These are phyloP conservation scores for Phaffomyces thermotolerans DNA, from an alignment of 805 yeast species.

Conservation along the genomic window DNA sequence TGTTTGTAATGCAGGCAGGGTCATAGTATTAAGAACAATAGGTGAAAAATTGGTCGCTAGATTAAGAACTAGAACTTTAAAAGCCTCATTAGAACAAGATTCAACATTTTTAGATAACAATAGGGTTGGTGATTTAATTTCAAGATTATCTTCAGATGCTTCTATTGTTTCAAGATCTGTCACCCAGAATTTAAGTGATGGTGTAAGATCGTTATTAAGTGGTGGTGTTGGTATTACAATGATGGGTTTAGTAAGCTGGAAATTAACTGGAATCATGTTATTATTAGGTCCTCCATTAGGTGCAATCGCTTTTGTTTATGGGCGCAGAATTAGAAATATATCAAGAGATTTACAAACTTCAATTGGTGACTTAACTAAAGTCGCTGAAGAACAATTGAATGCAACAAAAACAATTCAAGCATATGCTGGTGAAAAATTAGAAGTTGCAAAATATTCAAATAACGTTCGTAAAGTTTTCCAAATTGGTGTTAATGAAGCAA, in stretches of 20 bases:
- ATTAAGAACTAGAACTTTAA: slow-evolving; percentile 67
- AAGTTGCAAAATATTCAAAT: slow-evolving; percentile 64
- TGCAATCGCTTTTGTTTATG: slow-evolving; percentile 73
- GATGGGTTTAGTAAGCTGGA: slow-evolving; percentile 85
- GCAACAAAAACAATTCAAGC: slow-evolving; percentile 85
- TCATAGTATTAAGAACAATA: slow-evolving; percentile 63
- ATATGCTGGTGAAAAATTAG: slow-evolving; percentile 77
- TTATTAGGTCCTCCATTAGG: slow-evolving; percentile 79
- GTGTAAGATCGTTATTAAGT: slow-evolving; percentile 74
- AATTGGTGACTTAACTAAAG: slow-evolving; percentile 80
- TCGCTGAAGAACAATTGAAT: slow-evolving; percentile 83
- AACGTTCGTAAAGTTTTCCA: slow-evolving; percentile 60
- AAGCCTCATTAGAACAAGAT: slow-evolving; percentile 76
- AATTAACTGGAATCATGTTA: slow-evolving; percentile 76
- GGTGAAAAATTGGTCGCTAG: slow-evolving; percentile 88
- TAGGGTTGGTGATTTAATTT: slow-evolving; percentile 86
- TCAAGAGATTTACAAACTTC: slow-evolving; percentile 77
- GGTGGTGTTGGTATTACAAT: slow-evolving; percentile 83
- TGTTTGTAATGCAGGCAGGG: slow-evolving; percentile 71
- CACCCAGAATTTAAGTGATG: slow-evolving; percentile 86
- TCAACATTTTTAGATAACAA: slow-evolving; percentile 85
- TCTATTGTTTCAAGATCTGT: slow-evolving; percentile 80
- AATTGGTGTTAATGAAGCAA: slow-evolving; percentile 75
- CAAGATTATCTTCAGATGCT: slow-evolving; percentile 82
- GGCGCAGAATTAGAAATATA: slow-evolving; percentile 64